Conservation (phyloP, 2,329 filamentous ascomycete species). For the Aspergillus novoparasiticus region DNA sequence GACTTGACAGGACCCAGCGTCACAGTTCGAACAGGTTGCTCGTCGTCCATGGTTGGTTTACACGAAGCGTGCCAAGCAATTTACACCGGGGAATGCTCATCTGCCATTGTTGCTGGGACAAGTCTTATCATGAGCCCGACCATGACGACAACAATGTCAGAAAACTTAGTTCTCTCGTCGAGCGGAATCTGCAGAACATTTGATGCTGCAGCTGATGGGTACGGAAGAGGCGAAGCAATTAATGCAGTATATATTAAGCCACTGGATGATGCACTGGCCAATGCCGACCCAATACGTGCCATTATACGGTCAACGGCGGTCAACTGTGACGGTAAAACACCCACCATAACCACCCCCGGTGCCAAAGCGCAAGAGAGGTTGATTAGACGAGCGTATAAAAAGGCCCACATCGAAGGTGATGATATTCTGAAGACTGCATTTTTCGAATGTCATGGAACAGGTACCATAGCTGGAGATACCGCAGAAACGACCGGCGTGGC, state of each 20-base stretch:
- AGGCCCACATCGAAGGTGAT: constrained; percentile 8
- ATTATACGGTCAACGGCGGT: constrained; percentile 35
- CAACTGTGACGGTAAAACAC: constrained; percentile 33
- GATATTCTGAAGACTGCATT: constrained; percentile 12
- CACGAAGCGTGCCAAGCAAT: constrained; percentile 32
- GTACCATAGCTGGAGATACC: constrained; percentile 22
- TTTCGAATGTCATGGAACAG: constrained; percentile 26
- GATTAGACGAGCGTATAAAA: constrained; percentile 12
- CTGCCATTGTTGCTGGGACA: constrained; percentile 36
- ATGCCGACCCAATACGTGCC: constrained; percentile 35
- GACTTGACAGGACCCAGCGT: constrained; percentile 28
- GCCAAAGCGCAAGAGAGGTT: constrained; percentile 16
- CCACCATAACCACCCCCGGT: constrained; percentile 21
- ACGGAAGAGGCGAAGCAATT: constrained; percentile 35
- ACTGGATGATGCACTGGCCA: constrained; percentile 28
- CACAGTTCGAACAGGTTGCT: constrained; percentile 40
- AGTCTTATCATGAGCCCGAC: constrained; percentile 37
- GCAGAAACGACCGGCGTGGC: constrained; percentile 19
- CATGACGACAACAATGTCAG: constrained; percentile 29
- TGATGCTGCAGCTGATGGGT: constrained; percentile 31
- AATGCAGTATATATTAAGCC: constrained; percentile 32
- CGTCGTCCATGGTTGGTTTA: constrained; percentile 33
- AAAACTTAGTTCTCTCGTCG: constrained; percentile 38
- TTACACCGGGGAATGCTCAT: constrained; percentile 15
- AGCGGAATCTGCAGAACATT: constrained; percentile 31